Conservation (phyloP, 768 basidiomycete genomes). For the Trametes maxima region DNA sequence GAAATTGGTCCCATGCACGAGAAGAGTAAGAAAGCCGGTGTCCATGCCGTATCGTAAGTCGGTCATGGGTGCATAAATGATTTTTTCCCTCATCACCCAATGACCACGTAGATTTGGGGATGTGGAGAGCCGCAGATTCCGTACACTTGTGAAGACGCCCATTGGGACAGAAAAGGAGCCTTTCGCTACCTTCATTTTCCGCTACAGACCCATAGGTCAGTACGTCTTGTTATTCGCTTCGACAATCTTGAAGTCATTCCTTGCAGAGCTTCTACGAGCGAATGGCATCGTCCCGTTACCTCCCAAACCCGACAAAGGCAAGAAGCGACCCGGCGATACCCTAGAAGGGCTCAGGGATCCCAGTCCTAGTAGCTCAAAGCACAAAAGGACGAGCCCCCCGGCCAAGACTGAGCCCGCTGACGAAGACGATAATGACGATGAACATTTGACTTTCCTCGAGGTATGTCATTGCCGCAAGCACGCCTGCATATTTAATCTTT, state of each 20-base stretch:
- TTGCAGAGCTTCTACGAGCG: background rate
- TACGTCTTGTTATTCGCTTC: background rate
- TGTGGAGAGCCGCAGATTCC: background rate
- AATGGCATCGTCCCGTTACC: background rate
- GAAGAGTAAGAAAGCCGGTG: conserved; percentile 23
- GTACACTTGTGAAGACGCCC: background rate
- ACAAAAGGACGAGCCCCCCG: background rate
- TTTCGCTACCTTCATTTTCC: conserved; percentile 18
- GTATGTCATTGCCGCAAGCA: background rate
- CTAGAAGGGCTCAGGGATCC: background rate
- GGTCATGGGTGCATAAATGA: too few relatives aligned
- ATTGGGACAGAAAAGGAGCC: background rate
- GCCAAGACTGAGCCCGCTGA: background rate
- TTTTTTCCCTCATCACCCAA: too few relatives aligned
- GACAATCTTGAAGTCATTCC: background rate
- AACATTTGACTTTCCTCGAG: background rate
- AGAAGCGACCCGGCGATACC: background rate
- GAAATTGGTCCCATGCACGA: conserved; percentile 11
- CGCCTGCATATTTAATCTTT: background rate
- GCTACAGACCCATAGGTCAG: conserved; percentile 18
- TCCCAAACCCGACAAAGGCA: background rate
- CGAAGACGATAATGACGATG: background rate
- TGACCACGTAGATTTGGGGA: too few relatives aligned
- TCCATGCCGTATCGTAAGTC: conserved; percentile 17
- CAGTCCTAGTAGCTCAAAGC: background rate